Conservation (phyloP, 208 protist species). For the Leishmania mexicana region DNA sequence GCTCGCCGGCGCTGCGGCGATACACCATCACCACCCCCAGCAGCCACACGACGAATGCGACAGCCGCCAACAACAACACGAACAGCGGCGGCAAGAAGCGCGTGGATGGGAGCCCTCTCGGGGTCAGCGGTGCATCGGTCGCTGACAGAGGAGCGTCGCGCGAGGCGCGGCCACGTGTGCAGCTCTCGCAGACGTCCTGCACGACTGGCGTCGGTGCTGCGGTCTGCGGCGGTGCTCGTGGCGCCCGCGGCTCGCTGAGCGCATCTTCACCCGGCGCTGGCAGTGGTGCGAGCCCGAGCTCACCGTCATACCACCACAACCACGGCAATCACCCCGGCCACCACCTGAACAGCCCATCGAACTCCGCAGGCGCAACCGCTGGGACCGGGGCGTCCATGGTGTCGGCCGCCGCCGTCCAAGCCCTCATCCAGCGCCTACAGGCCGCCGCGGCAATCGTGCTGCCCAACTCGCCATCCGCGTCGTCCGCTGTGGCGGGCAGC, state of each 20-base stretch:
- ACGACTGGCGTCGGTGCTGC: not conserved
- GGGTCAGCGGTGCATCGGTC: not conserved
- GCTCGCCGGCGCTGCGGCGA: constrained; percentile 27
- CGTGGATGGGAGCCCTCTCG: constrained; percentile 8
- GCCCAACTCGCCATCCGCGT: not conserved
- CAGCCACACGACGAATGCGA: not conserved
- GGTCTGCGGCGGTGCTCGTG: not conserved
- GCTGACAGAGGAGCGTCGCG: not conserved
- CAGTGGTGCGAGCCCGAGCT: not conserved
- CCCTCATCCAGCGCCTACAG: constrained; percentile 22
- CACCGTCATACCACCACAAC: not conserved
- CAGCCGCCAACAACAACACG: constrained; percentile 4
- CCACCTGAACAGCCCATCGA: not conserved
- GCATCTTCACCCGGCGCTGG: not conserved
- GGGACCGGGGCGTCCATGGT: constrained; percentile 7
- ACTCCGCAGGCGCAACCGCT: not conserved
- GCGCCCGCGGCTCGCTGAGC: constrained; percentile 10
- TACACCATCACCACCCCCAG: constrained; percentile 27
- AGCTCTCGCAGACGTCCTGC: constrained; percentile 19
- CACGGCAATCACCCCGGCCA: not conserved
- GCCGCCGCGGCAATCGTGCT: constrained; percentile 13
- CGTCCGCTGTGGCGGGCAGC: not conserved
- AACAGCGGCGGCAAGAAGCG: constrained; percentile 6
- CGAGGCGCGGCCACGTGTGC: constrained; percentile 25
- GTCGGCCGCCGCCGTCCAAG: constrained; percentile 12